phyloP scores from a whole-genome alignment of 202 grass and related monocot species.

The Dendrocalamus latiflorus region DNA sequence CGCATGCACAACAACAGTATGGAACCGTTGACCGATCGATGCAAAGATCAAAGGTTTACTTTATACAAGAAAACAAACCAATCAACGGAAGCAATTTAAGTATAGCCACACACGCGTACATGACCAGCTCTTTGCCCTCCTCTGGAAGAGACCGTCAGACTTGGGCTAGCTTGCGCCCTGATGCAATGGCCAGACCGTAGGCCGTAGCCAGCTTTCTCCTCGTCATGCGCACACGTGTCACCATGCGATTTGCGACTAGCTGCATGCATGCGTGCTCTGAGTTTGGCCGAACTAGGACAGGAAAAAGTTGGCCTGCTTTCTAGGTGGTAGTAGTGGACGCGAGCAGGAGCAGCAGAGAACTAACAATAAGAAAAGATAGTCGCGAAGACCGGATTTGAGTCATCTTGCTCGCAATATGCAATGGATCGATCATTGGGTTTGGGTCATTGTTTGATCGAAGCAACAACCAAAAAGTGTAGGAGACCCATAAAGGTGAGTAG shows the following conservation, averaged over 20 bases:
- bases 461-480: no score
- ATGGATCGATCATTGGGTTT: background rate
- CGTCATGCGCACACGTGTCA: no score
- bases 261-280: no score
- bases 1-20: no score
- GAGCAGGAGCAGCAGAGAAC: background rate
- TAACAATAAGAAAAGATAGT: background rate
- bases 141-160: background rate
- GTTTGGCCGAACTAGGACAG: no score
- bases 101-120: background rate
- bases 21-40: background rate
- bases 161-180: background rate
- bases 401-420: background rate
- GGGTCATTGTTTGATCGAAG: no score
- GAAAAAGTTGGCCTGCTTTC: background rate
- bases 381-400: background rate
- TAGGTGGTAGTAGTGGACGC: background rate
- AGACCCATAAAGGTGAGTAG: background rate
- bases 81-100: background rate
- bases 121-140: background rate
- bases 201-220: background rate
- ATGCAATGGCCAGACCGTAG: background rate
- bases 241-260: no score
- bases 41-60: background rate
- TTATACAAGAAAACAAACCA: background rate